Base-by-base conservation (phyloP, 1,139 yeast genomes). In the Saccharomyces hybrid region DNA sequence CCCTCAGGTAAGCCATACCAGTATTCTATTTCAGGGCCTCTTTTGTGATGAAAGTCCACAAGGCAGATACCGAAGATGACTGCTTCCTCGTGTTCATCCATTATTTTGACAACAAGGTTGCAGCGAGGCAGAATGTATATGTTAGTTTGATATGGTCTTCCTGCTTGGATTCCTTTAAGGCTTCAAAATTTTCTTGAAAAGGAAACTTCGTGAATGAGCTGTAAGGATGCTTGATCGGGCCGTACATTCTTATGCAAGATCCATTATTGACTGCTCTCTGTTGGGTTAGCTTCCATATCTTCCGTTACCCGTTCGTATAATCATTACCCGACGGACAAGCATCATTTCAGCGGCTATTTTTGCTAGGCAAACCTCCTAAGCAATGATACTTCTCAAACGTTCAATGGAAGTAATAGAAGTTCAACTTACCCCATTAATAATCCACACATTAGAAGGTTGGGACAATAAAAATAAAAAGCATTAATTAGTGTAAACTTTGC, bases 1-100 rank as follows among this genome's bases (percentile, higher is more conserved):
- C 61, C 73, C 0, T 76, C 76, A 52, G 83, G 81, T 55, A 84
- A 81, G 20, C 95, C 90, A 51, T 83, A 77, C 90, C 96, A 88
- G 74, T 88, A 89, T 69, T 91, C 97, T 20, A 93, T 83, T 67
- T 93, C 98, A 0, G 99, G 99, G 0, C 99, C 99, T 55, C 96
- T 73, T 26, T 86, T 79, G 65, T 93, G 99, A 67, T 93, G 96
- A 75, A 93, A 93, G 61, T 95, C 96, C 23, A 91, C 96, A 20
- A 93, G 80, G 61, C 96, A 85, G 14, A 91, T 82, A 5, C 96
- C 97, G 69, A 88, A 85, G 5, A 90, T 79, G 64, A 80, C 64
- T 5, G 46, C 34, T 26, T 47, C 38, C 16, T 34, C 42, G 14
- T 34, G 9, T 34, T 16, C 42, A 34, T 34, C 20, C 42, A 34